Evolutionary conservation across 805 yeast species (phyloP).

Genomic region (Candida adriatica): DNA sequence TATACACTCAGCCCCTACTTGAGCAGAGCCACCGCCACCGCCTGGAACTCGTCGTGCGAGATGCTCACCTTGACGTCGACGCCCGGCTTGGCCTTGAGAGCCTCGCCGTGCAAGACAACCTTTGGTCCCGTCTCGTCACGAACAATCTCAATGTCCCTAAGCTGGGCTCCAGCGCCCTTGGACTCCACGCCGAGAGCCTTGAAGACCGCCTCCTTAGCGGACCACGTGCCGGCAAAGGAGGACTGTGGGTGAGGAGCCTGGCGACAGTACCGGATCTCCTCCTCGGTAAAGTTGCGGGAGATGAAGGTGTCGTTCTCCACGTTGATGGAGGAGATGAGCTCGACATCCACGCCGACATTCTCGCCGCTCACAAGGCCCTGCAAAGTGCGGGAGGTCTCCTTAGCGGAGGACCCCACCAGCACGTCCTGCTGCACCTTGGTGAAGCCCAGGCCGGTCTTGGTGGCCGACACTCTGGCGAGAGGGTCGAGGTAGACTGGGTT

Average conservation of each 20-base stretch:
- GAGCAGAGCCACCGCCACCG: slow-evolving; percentile 89
- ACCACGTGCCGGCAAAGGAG: slow-evolving; percentile 97
- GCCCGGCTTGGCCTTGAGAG: slow-evolving; percentile 61
- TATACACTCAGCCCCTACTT: slow-evolving; percentile 10
- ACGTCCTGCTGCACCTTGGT: slow-evolving; percentile 39
- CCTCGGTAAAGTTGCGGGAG: slow-evolving; percentile 82
- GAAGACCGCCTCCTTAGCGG: slow-evolving; percentile 98
- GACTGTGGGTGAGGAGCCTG: slow-evolving; percentile 74
- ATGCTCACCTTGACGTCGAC: slow-evolving; percentile 82
- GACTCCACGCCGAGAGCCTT: slow-evolving; percentile 86
- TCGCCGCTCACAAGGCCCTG: slow-evolving; percentile 38
- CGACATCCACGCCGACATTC: slow-evolving; percentile 96
- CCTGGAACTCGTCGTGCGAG: slow-evolving; percentile 94
- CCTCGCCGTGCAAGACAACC: slow-evolving; percentile 72
- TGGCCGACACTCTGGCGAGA: slow-evolving; percentile 48
- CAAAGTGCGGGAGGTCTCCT: slow-evolving; percentile 60
- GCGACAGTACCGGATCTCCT: slow-evolving; percentile 74
- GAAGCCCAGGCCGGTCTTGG: slow-evolving; percentile 40
- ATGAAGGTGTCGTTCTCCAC: slow-evolving; percentile 85
- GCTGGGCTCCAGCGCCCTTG: slow-evolving; percentile 92
- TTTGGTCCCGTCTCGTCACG: slow-evolving; percentile 63
- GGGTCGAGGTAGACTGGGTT: slow-evolving; percentile 93
- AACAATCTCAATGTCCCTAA: slow-evolving; percentile 82
- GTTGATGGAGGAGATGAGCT: slow-evolving; percentile 74
- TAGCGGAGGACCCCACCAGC: slow-evolving; percentile 42